Percentiles rank a stretch among this genome's conserved stretches.
Evolutionary conservation across 805 yeast genomes (phyloP).

Genomic region (Metschnikowia amazonensis): DNA sequence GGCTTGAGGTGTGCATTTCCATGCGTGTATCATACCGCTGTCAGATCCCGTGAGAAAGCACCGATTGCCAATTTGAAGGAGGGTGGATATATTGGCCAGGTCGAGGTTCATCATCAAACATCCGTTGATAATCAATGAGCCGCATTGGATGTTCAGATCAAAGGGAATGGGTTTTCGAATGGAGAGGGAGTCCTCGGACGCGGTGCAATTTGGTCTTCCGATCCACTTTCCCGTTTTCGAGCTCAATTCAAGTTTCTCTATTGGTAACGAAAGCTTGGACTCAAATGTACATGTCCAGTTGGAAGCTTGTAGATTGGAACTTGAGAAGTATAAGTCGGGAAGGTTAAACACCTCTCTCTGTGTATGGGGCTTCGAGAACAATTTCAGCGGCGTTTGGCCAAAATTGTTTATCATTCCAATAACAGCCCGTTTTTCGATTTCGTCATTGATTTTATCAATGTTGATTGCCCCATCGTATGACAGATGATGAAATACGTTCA

Average conservation of each 20-base stretch:
- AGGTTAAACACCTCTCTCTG: conserved; percentile 35
- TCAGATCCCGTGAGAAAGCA: conserved; percentile 47
- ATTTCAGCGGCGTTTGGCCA: conserved; percentile 82
- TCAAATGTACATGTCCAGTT: conserved; percentile 34
- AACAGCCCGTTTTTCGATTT: conserved; percentile 66
- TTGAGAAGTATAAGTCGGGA: conserved; percentile 35
- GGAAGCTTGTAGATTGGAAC: conserved; percentile 6
- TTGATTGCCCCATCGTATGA: conserved; percentile 84
- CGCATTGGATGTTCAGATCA: conserved; percentile 20
- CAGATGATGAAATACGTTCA: conserved; percentile 78
- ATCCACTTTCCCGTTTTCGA: conserved; percentile 45
- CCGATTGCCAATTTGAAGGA: conserved; percentile 40
- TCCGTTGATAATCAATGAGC: conserved; percentile 40
- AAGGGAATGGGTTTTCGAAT: conserved; percentile 28
- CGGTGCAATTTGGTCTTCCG: conserved; percentile 42
- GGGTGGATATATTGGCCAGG: conserved; percentile 33
- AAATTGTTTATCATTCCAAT: conserved; percentile 86
- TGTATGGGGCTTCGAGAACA: conserved; percentile 69
- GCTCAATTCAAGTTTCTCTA: conserved; percentile 45
- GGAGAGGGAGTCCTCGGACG: conserved; percentile 35
- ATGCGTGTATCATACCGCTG: conserved; percentile 59
- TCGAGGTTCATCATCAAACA: conserved; percentile 43
- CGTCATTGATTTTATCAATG: conserved; percentile 69
- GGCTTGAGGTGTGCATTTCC: conserved; percentile 43
- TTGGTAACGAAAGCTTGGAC: conserved; percentile 38